Base-by-base conservation (phyloP, 2,329 filamentous ascomycete genomes). In the Neurospora sp. region DNA sequence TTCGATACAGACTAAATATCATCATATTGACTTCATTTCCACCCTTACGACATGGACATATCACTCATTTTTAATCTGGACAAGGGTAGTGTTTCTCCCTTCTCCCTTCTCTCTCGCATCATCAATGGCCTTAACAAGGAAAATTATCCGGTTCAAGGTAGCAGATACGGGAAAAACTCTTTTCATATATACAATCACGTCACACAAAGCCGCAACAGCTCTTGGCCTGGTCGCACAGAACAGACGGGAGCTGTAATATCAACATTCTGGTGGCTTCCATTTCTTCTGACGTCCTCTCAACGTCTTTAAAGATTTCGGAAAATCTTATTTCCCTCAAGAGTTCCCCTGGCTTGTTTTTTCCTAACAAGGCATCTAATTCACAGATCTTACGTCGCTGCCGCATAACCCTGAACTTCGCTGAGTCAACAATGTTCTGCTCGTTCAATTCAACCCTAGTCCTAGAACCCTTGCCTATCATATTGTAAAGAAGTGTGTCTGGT, bases 111-210 rank as follows among this genome's bases (percentile, higher is more conserved):
- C 5, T 19, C 41, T 19, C 41, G 2, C 41, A 46, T 46, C 41
- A 19, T 11, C n/a, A 46, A 19, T 19, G 4, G 10, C n/a, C 17
- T 3, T 2, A 19, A 46, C n/a, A 19, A 39, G 4, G 4, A 6
- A 6, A 11, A 6, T 10, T 19, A 1, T 11, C 4, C 0, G 1
- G 3, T 11, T 5, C 3, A 1, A 46, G 1, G 41, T 5, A 11
- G 8, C n/a, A 5, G 2, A 46, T 11, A 46, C 41, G n/a, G n/a
- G 8, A 6, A 28, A 4, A 43, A 10, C 0, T 11, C n/a, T 2
- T 19, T 46, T 11, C n/a, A 19, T 46, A 46, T 11, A 46, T 46
- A 46, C 8, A 36, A 0, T 10, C 52, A 62, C 15, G 52, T 62
- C 52, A 62, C 52, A 62, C 23, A 62, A 36, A 36, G 15, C 23